Base-by-base conservation (phyloP, 331 rosid genomes). In the Telfairia occidentalis region DNA sequence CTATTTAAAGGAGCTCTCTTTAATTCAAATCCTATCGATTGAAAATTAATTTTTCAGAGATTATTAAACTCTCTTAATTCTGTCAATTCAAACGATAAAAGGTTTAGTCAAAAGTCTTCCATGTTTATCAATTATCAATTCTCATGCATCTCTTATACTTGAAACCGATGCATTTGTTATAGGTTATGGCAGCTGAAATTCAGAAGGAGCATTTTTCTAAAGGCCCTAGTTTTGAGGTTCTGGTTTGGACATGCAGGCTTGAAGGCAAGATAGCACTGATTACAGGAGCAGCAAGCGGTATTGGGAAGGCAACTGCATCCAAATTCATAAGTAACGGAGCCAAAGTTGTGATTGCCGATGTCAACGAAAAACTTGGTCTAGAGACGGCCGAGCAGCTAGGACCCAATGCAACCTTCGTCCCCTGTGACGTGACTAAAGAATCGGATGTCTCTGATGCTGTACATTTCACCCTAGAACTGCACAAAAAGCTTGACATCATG, bases 201-300 rank as follows among this genome's bases (percentile, higher is more conserved):
- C n/a, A n/a, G n/a, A n/a, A n/a, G n/a, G n/a, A n/a, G n/a, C n/a
- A n/a, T n/a, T n/a, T n/a, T n/a, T 46, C 52, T 58, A 1, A 0
- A 28, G 7, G 15, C 19, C 26, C 28, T 18, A 53, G 26, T 58
- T 58, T 9, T 64, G 12, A 37, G 30, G 9, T 50, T 35, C 13
- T 18, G 60, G 9, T 45, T 28, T 16, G n/a, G 29, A 5, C 18
- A 52, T 35, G 85, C 86, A 89, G 90, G 76, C 86, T 94, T 28
- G 83, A 88, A 78, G 90, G 90, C 67, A 91, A 90, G 83, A 97
- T 91, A 65, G 98, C 98, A 40, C 79, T 94, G 73, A 89, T 94
- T 23, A 91, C 98, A 1, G 98, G 97, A 13, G 98, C 89, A 77
- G 97, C 96, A 64, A 89, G 89, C 67, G 98, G 97, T 75, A 91